Evolutionary conservation across 225 moss, liverwort and hornwort species (phyloP).

Genomic region (Straminergon stramineum): DNA sequence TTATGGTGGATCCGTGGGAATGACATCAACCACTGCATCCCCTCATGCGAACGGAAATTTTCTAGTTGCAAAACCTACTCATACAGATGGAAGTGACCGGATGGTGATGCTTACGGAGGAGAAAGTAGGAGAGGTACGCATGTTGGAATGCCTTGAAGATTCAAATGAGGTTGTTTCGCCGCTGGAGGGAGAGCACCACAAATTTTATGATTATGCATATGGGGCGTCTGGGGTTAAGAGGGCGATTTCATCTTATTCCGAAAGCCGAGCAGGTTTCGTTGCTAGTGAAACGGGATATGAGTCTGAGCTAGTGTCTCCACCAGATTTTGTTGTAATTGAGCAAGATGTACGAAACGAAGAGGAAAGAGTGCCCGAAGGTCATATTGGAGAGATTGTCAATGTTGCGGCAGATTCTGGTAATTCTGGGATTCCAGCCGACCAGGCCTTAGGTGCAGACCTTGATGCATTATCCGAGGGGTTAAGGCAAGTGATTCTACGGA

Average conservation of each 20-base stretch:
- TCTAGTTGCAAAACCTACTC: neutral
- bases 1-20: neutral
- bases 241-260: neutral
- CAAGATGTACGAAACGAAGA: neutral
- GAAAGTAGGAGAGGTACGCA: neutral
- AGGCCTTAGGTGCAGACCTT: neutral
- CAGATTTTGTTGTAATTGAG: neutral
- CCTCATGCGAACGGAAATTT: neutral
- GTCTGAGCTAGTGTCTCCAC: neutral
- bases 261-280: neutral
- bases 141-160: neutral
- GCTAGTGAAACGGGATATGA: neutral
- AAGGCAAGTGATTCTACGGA: neutral
- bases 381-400: neutral
- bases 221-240: neutral
- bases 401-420: neutral
- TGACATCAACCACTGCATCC: neutral
- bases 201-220: neutral
- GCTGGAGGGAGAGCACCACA: neutral
- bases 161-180: neutral
- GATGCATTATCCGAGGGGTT: conserved; percentile 2
- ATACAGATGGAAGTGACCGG: neutral
- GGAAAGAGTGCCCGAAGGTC: neutral
- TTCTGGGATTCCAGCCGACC: conserved; percentile 2
- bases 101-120: neutral